Conservation (phyloP, 1,139 yeast genomes). For the Suzukiozyma palmioleophila region DNA sequence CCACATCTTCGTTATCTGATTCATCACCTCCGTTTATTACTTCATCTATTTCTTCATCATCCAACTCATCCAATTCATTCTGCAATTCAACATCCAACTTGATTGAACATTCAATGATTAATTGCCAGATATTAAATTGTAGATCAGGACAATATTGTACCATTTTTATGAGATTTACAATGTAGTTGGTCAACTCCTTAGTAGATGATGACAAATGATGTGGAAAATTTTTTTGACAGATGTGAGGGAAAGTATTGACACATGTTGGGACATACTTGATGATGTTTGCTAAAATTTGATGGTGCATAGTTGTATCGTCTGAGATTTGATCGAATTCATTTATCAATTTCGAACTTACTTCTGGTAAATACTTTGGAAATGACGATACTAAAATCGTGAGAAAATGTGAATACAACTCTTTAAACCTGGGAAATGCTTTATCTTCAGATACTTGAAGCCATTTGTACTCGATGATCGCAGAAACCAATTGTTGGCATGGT, state of each 20-base stretch:
- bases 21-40: conserved; percentile 53
- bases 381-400: conserved; percentile 76
- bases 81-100: conserved; percentile 93
- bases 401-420: conserved; percentile 60
- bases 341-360: conserved; percentile 65
- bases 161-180: conserved; percentile 56
- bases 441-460: conserved; percentile 48
- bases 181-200: conserved; percentile 55
- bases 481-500: conserved; percentile 27
- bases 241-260: conserved; percentile 56
- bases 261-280: conserved; percentile 78
- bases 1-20: conserved; percentile 24
- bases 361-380: conserved; percentile 84
- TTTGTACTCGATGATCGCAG: conserved; percentile 36
- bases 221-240: conserved; percentile 64
- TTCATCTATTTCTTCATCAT: conserved; percentile 71
- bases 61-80: conserved; percentile 76
- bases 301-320: conserved; percentile 41
- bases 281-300: conserved; percentile 59
- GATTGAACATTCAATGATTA: conserved; percentile 73
- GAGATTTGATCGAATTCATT: conserved; percentile 44
- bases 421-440: conserved; percentile 28
- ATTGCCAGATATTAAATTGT: conserved; percentile 71
- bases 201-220: conserved; percentile 64
- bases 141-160: conserved; percentile 72